Evolutionary conservation across 2,329 filamentous ascomycete species (phyloP).

Genomic region (Aspergillus cejpii): DNA sequence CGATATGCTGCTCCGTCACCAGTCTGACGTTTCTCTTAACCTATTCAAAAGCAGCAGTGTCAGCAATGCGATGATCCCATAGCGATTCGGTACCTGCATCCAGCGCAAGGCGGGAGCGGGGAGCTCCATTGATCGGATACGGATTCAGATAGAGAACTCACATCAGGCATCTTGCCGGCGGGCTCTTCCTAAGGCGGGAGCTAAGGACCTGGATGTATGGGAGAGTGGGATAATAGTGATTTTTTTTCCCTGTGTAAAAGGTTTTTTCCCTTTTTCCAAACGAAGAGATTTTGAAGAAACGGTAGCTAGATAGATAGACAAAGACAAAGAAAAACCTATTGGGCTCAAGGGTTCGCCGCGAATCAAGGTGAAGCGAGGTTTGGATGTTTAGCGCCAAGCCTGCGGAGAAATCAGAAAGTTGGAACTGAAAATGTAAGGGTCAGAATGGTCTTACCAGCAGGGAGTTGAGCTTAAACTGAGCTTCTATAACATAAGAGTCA

Average conservation of each 20-base stretch:
- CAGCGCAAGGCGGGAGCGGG: conserved; percentile 2
- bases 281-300: not conserved
- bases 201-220: no score
- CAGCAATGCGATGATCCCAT: conserved; percentile 18
- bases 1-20: conserved; percentile 81
- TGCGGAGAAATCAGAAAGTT: conserved; percentile 2
- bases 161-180: conserved; percentile 30
- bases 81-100: conserved; percentile 1
- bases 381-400: conserved; percentile 5
- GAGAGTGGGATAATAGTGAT: no score
- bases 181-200: not conserved
- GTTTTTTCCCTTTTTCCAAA: no score
- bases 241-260: no score
- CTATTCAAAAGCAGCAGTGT: conserved; percentile 36
- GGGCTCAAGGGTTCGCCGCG: conserved; percentile 10
- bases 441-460: not conserved
- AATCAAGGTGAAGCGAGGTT: conserved; percentile 12
- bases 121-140: not conserved
- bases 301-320: no score
- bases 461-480: not conserved
- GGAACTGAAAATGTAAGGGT: conserved; percentile 1
- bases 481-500: not conserved
- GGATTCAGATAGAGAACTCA: conserved; percentile 20
- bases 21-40: conserved; percentile 84
- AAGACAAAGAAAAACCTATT: conserved; percentile 3